Conservation (phyloP, 1,139 yeast genomes). For the Debaryomyces coudertii region DNA sequence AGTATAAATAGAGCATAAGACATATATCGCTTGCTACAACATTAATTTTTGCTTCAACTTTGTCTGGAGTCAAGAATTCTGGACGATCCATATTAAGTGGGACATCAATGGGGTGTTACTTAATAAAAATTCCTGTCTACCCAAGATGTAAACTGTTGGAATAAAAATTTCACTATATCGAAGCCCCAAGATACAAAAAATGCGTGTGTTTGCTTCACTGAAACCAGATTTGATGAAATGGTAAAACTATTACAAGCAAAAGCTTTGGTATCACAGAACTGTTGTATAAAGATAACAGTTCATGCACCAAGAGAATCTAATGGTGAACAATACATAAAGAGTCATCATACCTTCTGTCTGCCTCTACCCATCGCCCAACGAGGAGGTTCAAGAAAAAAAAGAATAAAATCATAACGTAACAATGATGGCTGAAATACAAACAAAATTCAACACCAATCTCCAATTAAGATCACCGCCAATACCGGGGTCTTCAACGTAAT, state of each 20-base stretch:
- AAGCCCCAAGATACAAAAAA: constrained; percentile 86
- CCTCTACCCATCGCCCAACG: constrained; percentile 77
- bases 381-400: constrained; percentile 76
- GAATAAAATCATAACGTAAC: constrained; percentile 70
- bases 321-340: constrained; percentile 57
- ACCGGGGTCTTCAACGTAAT: constrained; percentile 36
- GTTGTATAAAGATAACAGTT: constrained; percentile 89
- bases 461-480: constrained; percentile 60
- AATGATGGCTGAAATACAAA: constrained; percentile 70
- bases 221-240: constrained; percentile 73
- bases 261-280: constrained; percentile 88
- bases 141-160: constrained; percentile 82
- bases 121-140: constrained; percentile 72
- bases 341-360: constrained; percentile 59
- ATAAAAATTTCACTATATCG: constrained; percentile 78
- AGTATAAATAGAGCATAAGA: constrained; percentile 72
- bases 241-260: constrained; percentile 81
- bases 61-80: constrained; percentile 66
- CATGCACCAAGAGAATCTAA: constrained; percentile 75
- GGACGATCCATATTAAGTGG: constrained; percentile 66
- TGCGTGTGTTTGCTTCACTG: constrained; percentile 58
- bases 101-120: constrained; percentile 78
- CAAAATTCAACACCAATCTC: constrained; percentile 83
- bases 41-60: constrained; percentile 58
- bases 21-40: constrained; percentile 71